Conservation (phyloP, 2,329 filamentous ascomycete genomes). For the Aspergillus neoniger region DNA sequence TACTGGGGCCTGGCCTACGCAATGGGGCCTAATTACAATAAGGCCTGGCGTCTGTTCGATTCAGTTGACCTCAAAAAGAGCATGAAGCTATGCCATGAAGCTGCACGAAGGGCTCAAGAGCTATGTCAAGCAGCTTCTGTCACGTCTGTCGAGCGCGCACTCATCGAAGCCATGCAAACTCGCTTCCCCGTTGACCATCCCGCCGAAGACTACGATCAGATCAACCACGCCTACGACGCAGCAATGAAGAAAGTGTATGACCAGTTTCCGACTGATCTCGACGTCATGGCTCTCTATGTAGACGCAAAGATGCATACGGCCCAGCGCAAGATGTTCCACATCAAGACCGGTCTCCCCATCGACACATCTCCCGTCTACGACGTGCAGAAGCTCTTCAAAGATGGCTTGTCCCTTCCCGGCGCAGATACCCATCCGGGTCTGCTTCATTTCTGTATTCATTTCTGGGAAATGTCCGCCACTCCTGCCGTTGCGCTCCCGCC, state of each 20-base stretch:
- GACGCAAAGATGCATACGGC: slow-evolving; percentile 67
- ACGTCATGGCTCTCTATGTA: slow-evolving; percentile 62
- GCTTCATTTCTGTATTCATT: slow-evolving; percentile 72
- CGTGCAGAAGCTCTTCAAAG: slow-evolving; percentile 61
- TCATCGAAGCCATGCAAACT: slow-evolving; percentile 53
- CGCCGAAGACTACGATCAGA: slow-evolving; percentile 50
- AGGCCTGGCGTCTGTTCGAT: slow-evolving; percentile 72
- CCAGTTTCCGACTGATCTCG: slow-evolving; percentile 55
- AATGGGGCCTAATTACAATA: slow-evolving; percentile 74
- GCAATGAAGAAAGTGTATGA: slow-evolving; percentile 59
- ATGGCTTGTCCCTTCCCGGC: slow-evolving; percentile 52
- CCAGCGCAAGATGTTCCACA: slow-evolving; percentile 64
- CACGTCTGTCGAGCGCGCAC: background rate
- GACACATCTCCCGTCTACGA: slow-evolving; percentile 40
- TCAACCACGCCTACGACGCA: slow-evolving; percentile 60
- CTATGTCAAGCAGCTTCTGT: no score
- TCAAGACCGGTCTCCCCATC: slow-evolving; percentile 57
- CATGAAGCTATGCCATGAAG: slow-evolving; percentile 49
- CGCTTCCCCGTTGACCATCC: slow-evolving; percentile 59
- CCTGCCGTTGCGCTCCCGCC: slow-evolving; percentile 63
- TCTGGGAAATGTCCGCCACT: slow-evolving; percentile 71
- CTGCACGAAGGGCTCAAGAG: slow-evolving; percentile 26
- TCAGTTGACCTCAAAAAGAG: slow-evolving; percentile 54
- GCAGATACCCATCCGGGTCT: slow-evolving; percentile 65
- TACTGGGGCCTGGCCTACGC: slow-evolving; percentile 56